Percentiles rank a stretch among this genome's conserved stretches.
Conservation (phyloP, 495 filamentous ascomycete species). For the Podospora pseudocomata region DNA sequence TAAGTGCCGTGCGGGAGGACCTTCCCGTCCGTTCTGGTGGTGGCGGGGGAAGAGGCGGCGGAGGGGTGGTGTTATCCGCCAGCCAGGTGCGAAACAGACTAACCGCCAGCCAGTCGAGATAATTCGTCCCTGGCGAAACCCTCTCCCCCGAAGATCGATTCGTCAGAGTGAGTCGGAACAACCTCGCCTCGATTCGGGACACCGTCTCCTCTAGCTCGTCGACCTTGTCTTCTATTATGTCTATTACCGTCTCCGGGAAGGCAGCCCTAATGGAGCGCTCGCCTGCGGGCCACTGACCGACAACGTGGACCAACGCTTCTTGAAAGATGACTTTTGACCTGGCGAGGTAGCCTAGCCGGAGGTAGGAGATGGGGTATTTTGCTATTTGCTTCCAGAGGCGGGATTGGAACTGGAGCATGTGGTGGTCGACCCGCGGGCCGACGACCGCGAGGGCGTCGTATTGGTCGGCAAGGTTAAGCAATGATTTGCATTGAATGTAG, state of each 20-base stretch:
- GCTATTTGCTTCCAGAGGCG: conserved; percentile 90
- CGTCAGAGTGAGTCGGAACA: conserved; percentile 75
- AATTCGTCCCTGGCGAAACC: conserved; percentile 70
- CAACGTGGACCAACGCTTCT: conserved; percentile 85
- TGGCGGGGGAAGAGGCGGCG: conserved; percentile 41
- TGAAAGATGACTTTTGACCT: conserved; percentile 82
- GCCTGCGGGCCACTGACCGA: conserved; percentile 83
- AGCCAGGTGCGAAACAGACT: conserved; percentile 87
- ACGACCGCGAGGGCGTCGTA: conserved; percentile 87
- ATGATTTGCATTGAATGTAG: conserved; percentile 86
- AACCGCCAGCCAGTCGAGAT: conserved; percentile 83
- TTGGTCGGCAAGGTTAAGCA: conserved; percentile 80
- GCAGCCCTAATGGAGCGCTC: conserved; percentile 69
- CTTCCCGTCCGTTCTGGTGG: conserved; percentile 30
- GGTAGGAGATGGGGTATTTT: conserved; percentile 87
- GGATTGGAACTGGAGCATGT: conserved; percentile 83
- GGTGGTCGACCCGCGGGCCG: conserved; percentile 86
- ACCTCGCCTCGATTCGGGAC: conserved; percentile 63
- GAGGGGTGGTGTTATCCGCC: conserved; percentile 76
- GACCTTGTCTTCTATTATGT: conserved; percentile 87
- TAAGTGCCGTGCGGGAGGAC: conserved; percentile 37
- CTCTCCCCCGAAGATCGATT: conserved; percentile 74
- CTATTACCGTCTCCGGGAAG: conserved; percentile 68
- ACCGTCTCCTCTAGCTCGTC: conserved; percentile 74
- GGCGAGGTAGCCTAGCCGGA: conserved; percentile 82